phyloP scores from a whole-genome alignment of 108 stramenopile genomes.

The Nitzschia putrida region DNA sequence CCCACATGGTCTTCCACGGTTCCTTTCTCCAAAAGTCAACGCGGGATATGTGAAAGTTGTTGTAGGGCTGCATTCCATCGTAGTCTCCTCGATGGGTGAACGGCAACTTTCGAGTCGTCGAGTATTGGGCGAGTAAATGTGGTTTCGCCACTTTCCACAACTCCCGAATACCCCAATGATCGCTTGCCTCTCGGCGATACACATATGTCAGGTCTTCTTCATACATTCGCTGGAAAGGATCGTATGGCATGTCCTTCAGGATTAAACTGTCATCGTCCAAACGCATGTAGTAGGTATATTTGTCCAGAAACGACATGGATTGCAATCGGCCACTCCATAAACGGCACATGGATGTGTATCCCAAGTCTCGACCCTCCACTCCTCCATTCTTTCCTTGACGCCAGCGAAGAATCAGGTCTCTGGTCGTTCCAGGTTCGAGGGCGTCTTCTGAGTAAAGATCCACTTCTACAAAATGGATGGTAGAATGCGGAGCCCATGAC shows the following conservation, averaged over 20 bases:
- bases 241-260: slow-evolving; percentile 1
- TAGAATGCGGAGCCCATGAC: slow-evolving; percentile 22
- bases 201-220: slow-evolving; percentile 12
- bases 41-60: slow-evolving; percentile 37
- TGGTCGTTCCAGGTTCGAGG: slow-evolving; percentile 25
- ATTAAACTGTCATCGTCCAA: slow-evolving; percentile 40
- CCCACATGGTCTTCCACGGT: slow-evolving; percentile 12
- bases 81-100: not conserved
- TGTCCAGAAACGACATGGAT: slow-evolving; percentile 25
- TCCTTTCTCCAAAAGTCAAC: slow-evolving; percentile 26
- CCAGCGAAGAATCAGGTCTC: slow-evolving; percentile 25
- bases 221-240: slow-evolving; percentile 31
- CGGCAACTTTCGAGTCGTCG: not conserved
- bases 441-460: slow-evolving; percentile 32
- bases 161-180: slow-evolving; percentile 27
- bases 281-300: slow-evolving; percentile 24
- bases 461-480: slow-evolving; percentile 4
- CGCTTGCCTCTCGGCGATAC: slow-evolving; percentile 13
- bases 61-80: slow-evolving; percentile 32
- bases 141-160: slow-evolving; percentile 19
- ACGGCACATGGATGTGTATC: slow-evolving; percentile 36
- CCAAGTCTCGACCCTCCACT: slow-evolving; percentile 29
- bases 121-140: not conserved
- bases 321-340: slow-evolving; percentile 38
- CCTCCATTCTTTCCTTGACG: slow-evolving; percentile 28